Evolutionary conservation across 2,329 filamentous ascomycete genomes (phyloP), one percentile per base, ranked within the genome.

Genomic region (Sclerotinia glacialis): DNA sequence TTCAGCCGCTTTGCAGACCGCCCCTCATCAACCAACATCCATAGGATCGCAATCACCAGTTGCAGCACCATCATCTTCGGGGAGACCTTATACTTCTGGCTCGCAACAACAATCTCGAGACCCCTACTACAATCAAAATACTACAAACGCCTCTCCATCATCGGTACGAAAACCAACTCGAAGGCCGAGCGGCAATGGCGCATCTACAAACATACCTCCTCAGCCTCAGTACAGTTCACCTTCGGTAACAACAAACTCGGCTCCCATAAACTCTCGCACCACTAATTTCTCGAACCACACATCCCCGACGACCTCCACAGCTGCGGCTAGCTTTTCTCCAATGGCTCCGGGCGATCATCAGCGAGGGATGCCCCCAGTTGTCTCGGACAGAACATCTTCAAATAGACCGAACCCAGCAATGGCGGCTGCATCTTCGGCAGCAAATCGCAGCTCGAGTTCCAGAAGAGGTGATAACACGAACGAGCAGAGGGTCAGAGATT

Each of bases 361-460:
- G 79, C 85, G 79, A 78, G 85, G 82, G 78, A 86, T 84, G 80
- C 86, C 90, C 64, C 89, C 91, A 31, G 83, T 91, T 72, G 88
- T 90, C 65, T 93, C 91, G 58, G 91, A 91, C 46, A 86, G 93
- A 74, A 93, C 91, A 9, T 96, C 93, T 18, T 95, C 92, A 53
- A 89, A 87, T 70, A 53, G 70, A 50, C 68, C 72, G 52, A 66
- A 69, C 31, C 68, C 72, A 78, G 79, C 69, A 78, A 80, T 69
- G 72, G 67, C 70, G 23, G 62, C 69, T 3, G 69, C 71, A 21
- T 72, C 69, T 72, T 66, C 71, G n/a, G 67, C 69, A 1, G 68
- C 72, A 26, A 73, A 74, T 55, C 70, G 73, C 64, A 63, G 44
- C 59, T 70, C 72, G 44, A 69, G 59, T 11, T 40, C 65, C 0